Base-by-base conservation (phyloP, 202 grass and related monocot genomes). In the Zoysia matrella region DNA sequence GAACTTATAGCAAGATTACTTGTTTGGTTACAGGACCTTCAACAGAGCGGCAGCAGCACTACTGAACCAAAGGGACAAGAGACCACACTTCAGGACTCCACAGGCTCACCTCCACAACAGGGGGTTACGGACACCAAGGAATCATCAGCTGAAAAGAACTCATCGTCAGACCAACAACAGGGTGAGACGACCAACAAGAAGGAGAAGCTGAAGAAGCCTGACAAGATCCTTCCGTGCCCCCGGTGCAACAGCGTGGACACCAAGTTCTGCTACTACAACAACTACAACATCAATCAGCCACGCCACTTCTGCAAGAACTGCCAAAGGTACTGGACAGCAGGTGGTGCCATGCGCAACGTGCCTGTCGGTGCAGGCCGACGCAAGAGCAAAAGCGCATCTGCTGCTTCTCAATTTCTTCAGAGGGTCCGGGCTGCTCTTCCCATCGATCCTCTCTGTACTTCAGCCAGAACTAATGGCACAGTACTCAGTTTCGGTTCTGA, bases 241-340 rank as follows among this genome's bases (percentile, higher is more conserved):
- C 55, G 55, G 5, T 58, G 55, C 55, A 58, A 16, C 6, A 58
- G 55, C 55, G 18, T 58, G 30, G 73, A 94, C 73, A 94, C 92
- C 73, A 94, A 94, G 88, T 94, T 94, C 83, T 94, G 91, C 91
- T 94, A 94, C 88, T 94, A 91, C 88, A 94, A 94, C 88, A 94
- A 94, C 88, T 94, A 94, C 88, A 92, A 88, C 83, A 82, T 58
- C 7, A 58, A 58, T 16, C 55, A 58, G 55, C 55, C 55, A 1
- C 6, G 55, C 5, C 15, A 58, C n/a, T 58, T 58, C 55, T 58
- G 55, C 2, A 30, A 30, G 22, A 30, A 30, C 22, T 30, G 22
- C 22, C 22, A 30, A 30, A 30, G 22, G 22, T 30, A 30, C 22
- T 30, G 22, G 22, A 30, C 22, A 30, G 22, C 22, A 30, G 22